Evolutionary conservation across 768 basidiomycete genomes (phyloP).

Genomic region (Ramaria sp.): DNA sequence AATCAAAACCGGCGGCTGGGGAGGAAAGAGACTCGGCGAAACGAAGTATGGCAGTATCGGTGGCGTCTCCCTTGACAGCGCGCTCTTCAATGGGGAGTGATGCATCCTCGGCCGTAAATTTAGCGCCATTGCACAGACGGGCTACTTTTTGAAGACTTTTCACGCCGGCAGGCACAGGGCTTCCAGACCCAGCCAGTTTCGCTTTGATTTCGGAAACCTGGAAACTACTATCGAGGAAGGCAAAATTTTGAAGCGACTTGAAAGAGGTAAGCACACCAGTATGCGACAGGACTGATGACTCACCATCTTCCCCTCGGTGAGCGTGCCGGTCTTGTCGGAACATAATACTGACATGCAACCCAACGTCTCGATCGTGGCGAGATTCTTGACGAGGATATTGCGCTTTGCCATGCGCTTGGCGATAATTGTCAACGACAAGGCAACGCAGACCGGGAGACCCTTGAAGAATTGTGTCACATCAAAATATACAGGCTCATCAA

Average conservation of each 20-base stretch:
- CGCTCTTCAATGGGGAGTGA: slow-evolving; percentile 23
- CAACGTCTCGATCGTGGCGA: slow-evolving; percentile 44
- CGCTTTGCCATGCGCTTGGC: slow-evolving; percentile 33
- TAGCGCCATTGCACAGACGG: slow-evolving; percentile 49
- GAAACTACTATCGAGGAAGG: slow-evolving; percentile 23
- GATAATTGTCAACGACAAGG: slow-evolving; percentile 10
- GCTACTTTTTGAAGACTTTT: slow-evolving; percentile 28
- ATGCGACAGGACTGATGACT: neutral
- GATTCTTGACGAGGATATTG: slow-evolving; percentile 38
- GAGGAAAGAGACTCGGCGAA: slow-evolving; percentile 28
- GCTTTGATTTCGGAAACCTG: neutral
- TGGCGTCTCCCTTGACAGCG: slow-evolving; percentile 36
- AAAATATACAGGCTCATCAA: neutral
- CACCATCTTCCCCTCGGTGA: slow-evolving; percentile 27
- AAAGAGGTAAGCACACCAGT: neutral
- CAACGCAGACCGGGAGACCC: slow-evolving; percentile 16
- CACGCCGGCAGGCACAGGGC: slow-evolving; percentile 15
- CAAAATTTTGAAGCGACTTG: slow-evolving; percentile 31
- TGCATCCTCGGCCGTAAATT: slow-evolving; percentile 28
- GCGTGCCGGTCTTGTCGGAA: slow-evolving; percentile 46
- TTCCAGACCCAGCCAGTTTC: too few relatives aligned
- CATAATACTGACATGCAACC: slow-evolving; percentile 42
- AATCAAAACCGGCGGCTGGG: slow-evolving; percentile 16
- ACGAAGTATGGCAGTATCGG: slow-evolving; percentile 43
- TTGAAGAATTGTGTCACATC: slow-evolving; percentile 15